Conservation (phyloP, 192 early-diverging fungal genomes). For the Coemansia sp. region DNA sequence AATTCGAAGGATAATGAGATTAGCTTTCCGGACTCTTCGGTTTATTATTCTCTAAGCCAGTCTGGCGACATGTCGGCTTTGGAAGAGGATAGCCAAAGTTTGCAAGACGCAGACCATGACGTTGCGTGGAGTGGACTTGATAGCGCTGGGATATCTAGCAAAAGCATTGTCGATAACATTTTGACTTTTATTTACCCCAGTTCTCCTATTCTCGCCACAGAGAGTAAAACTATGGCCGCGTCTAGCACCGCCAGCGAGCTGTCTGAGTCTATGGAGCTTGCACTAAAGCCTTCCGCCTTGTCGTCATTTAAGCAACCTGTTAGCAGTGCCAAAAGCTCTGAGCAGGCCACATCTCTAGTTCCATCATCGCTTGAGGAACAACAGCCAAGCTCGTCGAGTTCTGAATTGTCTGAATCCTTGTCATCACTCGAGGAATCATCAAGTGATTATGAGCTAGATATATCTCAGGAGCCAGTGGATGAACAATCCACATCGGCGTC, state of each 20-base stretch:
- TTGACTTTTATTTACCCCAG: background rate
- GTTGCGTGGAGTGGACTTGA: conserved; percentile 32
- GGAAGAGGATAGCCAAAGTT: background rate
- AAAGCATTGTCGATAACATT: background rate
- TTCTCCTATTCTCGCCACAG: background rate
- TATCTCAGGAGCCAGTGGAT: background rate
- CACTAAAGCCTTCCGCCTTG: background rate
- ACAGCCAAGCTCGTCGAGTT: background rate
- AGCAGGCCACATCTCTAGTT: background rate
- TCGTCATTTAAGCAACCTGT: background rate
- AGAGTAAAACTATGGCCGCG: background rate
- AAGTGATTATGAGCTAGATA: background rate
- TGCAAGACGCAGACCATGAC: background rate
- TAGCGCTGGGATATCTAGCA: too few species aligned
- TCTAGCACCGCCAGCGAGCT: background rate
- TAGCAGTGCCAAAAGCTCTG: background rate
- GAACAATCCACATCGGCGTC: background rate
- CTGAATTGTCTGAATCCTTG: background rate
- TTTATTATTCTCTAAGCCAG: background rate
- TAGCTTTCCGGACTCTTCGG: background rate
- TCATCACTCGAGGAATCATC: background rate
- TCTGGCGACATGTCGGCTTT: too few species aligned
- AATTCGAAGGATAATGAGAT: background rate
- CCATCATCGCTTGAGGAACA: background rate
- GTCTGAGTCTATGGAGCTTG: background rate